Evolutionary conservation across 2,329 filamentous ascomycete genomes (phyloP).

Genomic region (Botrytis pseudocinerea): DNA sequence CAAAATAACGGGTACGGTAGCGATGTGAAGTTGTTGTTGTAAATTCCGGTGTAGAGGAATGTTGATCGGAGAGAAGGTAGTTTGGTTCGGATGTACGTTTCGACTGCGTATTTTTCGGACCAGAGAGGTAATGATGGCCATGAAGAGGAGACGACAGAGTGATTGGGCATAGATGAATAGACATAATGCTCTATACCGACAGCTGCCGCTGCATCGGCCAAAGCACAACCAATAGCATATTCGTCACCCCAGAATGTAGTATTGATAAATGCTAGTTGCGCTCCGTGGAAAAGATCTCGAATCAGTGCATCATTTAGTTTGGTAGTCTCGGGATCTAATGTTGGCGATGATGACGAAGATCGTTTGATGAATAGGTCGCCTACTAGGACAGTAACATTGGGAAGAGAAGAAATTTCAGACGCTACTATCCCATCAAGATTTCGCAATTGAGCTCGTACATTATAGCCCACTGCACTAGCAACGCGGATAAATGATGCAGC

Average conservation of each 20-base stretch:
- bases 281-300: conserved; percentile 75
- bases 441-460: conserved; percentile 87
- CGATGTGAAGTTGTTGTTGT: conserved; percentile 99
- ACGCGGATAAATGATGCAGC: conserved; percentile 93
- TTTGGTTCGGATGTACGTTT: conserved; percentile 82
- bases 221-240: conserved; percentile 79
- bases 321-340: conserved; percentile 60
- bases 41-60: conserved; percentile 95
- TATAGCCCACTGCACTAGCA: conserved; percentile 89
- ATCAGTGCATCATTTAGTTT: conserved; percentile 74
- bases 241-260: conserved; percentile 97
- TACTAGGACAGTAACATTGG: conserved; percentile 69
- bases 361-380: conserved; percentile 58
- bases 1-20: conserved; percentile 91
- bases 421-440: conserved; percentile 86
- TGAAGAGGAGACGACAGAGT: conserved; percentile 64
- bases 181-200: conserved; percentile 87
- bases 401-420: conserved; percentile 77
- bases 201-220: conserved; percentile 85
- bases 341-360: conserved; percentile 52
- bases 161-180: conserved; percentile 97
- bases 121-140: conserved; percentile 89
- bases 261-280: conserved; percentile 93
- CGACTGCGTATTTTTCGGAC: conserved; percentile 88
- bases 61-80: conserved; percentile 65